These are phyloP conservation scores for Hygrophoropsis aurantiaca DNA, from an alignment of 768 basidiomycete genomes.

Conservation along the genomic window DNA sequence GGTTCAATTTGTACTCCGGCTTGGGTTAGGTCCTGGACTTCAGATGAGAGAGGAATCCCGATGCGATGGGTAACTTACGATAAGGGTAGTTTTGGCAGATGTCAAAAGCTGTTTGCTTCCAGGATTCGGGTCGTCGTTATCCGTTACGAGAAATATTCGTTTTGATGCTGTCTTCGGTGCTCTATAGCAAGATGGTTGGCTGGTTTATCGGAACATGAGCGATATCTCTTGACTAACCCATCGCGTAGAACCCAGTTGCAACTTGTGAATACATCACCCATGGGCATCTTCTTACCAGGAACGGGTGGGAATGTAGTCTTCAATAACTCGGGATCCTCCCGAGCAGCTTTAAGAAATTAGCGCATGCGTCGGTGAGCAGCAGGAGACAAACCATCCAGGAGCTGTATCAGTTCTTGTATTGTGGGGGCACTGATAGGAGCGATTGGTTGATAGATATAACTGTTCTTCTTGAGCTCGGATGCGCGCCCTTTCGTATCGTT, in stretches of 20 bases:
- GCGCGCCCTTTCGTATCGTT: constrained; percentile 36
- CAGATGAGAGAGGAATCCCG: not conserved
- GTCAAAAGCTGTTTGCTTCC: constrained; percentile 60
- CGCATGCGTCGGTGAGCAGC: not conserved
- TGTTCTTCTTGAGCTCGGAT: constrained; percentile 67
- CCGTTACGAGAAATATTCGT: constrained; percentile 90
- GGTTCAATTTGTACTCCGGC: constrained; percentile 80
- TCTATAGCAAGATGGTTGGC: constrained; percentile 35
- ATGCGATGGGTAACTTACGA: constrained; percentile 37
- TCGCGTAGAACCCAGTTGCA: constrained; percentile 90
- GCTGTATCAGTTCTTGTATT: constrained; percentile 73
- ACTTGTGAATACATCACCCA: constrained; percentile 88
- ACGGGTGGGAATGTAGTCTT: constrained; percentile 64
- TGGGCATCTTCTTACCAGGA: constrained; percentile 58
- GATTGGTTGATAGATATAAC: constrained; percentile 75
- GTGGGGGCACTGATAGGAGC: constrained; percentile 75
- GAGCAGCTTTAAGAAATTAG: constrained; percentile 46
- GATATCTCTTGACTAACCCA: constrained; percentile 48
- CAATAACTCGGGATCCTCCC: constrained; percentile 60
- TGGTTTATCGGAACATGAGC: not conserved
- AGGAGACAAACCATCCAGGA: constrained; percentile 66
- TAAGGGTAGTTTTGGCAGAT: constrained; percentile 70
- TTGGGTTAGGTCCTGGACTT: constrained; percentile 74
- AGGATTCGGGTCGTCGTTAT: constrained; percentile 51
- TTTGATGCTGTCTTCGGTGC: constrained; percentile 89